Base-by-base conservation (phyloP, 1,284 basidiomycete genomes). In the Volvariella volvacea region DNA sequence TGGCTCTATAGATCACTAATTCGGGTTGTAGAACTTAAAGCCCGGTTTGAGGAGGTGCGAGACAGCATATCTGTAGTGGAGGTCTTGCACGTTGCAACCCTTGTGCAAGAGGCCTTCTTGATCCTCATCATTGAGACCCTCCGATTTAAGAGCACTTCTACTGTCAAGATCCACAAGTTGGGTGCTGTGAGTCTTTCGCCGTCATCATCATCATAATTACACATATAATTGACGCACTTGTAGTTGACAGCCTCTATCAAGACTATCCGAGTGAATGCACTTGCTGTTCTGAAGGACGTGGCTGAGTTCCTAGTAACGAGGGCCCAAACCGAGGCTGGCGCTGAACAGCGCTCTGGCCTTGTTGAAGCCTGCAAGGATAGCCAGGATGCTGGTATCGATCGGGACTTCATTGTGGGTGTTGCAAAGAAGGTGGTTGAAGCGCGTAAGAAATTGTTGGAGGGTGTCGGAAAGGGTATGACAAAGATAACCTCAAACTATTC, bases 41-140 rank as follows among this genome's bases (percentile, higher is more conserved):
- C 57, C 41, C 74, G 75, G 30, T 78, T 86, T 50, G 64, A 66
- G 36, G 67, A 63, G 41, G 61, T 67, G 9, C 51, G 70, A 6
- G 61, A 63, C 14, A 59, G 58, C 32, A 60, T 62, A 16, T 60
- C 63, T 3, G 63, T 73, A n/a, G 63, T 56, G n/a, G 76, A 83
- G 51, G 55, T 77, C 12, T 66, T 91, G 15, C 87, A 91, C 52
- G 64, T 85, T 12, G 83, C 80, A 2, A 76, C 77, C 10, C 61
- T 90, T 39, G 74, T 76, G 0, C 87, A 91, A 59, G 89, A 92
- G 68, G 85, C 83, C 3, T 76, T 84, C 51, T 66, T 88, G 41
- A 60, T 89, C 8, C 72, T 89, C 47, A 61, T 68, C 10, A 65
- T 82, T 21, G 83, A 80, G 56, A 82, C 80, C 0, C 53, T 75